Conservation (phyloP, 208 protist species). For the Wallacemonas sp. region DNA sequence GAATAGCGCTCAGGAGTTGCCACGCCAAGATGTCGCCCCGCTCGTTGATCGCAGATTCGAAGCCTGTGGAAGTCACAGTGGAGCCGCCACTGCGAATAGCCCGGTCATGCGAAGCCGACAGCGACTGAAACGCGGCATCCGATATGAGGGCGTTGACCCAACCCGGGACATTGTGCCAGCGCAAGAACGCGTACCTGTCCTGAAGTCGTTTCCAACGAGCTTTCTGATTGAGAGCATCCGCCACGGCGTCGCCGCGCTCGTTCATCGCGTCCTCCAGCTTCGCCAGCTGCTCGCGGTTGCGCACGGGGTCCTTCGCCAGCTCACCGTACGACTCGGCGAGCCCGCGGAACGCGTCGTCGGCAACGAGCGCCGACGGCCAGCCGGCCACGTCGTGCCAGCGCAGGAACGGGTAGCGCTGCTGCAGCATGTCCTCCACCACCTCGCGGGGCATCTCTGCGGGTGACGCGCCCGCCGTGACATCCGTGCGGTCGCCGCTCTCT, state of each 20-base stretch:
- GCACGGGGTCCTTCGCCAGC: conserved; percentile 26
- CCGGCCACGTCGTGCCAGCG: conserved; percentile 28
- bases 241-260: conserved; percentile 15
- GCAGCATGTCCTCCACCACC: not conserved
- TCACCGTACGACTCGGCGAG: conserved; percentile 20
- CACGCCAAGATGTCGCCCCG: conserved; percentile 4
- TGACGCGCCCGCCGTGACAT: too few relatives aligned
- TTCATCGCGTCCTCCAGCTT: conserved; percentile 27
- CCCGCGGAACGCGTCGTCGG: conserved; percentile 21
- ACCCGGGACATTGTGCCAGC: conserved; percentile 6
- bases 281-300: conserved; percentile 24
- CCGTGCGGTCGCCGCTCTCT: not conserved
- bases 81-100: not conserved
- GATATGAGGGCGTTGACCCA: conserved; percentile 12
- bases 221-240: not conserved
- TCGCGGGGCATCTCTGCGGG: too few relatives aligned
- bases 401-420: conserved; percentile 30
- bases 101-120: not conserved
- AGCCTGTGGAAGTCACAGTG: too few relatives aligned
- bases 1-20: not conserved
- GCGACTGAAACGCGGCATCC: conserved; percentile 1
- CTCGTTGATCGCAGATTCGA: conserved; percentile 12
- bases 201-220: not conserved
- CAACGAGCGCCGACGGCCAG: conserved; percentile 21
- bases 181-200: conserved; percentile 11